These are phyloP conservation scores for Boehmeria nivea DNA, from an alignment of 306 rosid species.

Conservation along the genomic window DNA sequence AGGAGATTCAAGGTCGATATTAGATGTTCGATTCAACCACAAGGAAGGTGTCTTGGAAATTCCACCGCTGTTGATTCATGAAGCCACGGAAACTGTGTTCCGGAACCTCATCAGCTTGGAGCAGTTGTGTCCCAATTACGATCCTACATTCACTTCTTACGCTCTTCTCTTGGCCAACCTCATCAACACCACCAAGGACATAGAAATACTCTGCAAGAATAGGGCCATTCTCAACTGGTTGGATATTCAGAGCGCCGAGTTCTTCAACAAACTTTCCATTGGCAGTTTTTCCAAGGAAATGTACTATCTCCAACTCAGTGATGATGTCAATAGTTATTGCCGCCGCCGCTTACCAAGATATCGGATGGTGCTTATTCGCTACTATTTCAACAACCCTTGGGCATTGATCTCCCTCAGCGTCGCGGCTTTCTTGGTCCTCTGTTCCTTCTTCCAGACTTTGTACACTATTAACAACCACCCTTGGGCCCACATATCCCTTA, in stretches of 20 bases:
- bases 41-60: not conserved
- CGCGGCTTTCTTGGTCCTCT: not conserved
- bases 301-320: not conserved
- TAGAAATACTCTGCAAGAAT: constrained; percentile 5
- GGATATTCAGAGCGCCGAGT: constrained; percentile 3
- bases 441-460: constrained; percentile 1
- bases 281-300: not conserved
- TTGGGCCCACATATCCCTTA: constrained; percentile 1
- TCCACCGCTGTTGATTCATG: not conserved
- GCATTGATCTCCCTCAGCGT: not conserved
- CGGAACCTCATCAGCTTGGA: constrained; percentile 8
- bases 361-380: constrained; percentile 4
- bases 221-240: not conserved
- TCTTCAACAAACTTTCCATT: constrained; percentile 14
- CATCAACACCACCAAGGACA: not conserved
- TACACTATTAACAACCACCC: not conserved
- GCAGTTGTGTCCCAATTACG: constrained; percentile 9
- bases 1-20: not conserved
- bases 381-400: constrained; percentile 10
- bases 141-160: constrained; percentile 13
- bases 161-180: constrained; percentile 14
- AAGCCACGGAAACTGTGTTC: constrained; percentile 11
- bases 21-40: constrained; percentile 4
- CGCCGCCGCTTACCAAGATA: constrained; percentile 2
- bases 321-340: not conserved